Base-by-base conservation (phyloP, 176 grass and related monocot genomes). In the Oryza glumipatula region DNA sequence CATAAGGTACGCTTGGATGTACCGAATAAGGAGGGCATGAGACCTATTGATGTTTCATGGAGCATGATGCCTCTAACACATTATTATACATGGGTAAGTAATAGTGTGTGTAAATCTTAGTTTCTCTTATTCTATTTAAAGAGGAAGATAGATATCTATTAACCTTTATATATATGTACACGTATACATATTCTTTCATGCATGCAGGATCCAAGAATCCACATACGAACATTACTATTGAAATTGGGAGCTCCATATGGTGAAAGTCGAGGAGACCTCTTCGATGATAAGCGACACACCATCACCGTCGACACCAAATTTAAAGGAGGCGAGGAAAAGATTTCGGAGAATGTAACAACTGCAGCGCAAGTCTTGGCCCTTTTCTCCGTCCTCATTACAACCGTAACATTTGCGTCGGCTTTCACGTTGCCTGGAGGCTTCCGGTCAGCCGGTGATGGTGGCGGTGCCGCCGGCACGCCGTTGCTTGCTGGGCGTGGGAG, bases 361-460 rank as follows among this genome's bases (percentile, higher is more conserved):
- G 67, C 67, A 41, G 16, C 15, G 7, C 67, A 70, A 39, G 35
- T 70, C 67, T 2, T 68, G 30, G 66, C 47, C 9, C 38, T 60
- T 13, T 49, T 35, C 17, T 15, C 61, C 0, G 61, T 66, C 0
- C 76, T 79, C 5, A 17, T 79, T 3, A 49, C 51, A 8, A 76
- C 74, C 0, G 74, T 76, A 17, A 76, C 51, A 60, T 76, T 76
- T 3, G 74, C 49, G 6, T 35, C 76, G n/a, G 49, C 49, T 38
- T 79, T 79, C 74, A 76, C 49, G 2, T 8, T 75, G 26, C 73
- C 61, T 6, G 76, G 76, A 30, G 61, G 41, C 5, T 79, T 47
- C 12, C 10, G 47, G 4, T 49, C 47, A 4, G 47, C 47, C 47
- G 13, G 56, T 9, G 33, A 35, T 35, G 33, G 2, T 4, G 33